Conservation (phyloP, 768 basidiomycete species). For the Rubroboletus satanas region DNA sequence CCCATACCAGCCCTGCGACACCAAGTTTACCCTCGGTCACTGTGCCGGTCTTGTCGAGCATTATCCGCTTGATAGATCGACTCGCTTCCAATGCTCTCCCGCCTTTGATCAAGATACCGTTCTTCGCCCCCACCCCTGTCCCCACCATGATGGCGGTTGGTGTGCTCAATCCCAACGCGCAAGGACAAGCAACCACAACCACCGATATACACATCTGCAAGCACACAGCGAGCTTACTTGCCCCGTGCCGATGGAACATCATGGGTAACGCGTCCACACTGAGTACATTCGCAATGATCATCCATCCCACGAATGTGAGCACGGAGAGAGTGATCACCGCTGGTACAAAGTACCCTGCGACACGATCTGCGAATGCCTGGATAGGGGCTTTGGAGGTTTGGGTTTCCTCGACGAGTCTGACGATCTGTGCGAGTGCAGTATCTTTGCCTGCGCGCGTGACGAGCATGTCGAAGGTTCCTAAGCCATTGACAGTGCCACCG, state of each 20-base stretch:
- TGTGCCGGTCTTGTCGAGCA: constrained; percentile 97
- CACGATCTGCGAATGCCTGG: constrained; percentile 91
- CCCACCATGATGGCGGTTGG: constrained; percentile 99
- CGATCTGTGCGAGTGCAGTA: constrained; percentile 94
- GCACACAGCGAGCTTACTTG: constrained; percentile 85
- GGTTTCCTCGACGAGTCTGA: constrained; percentile 94
- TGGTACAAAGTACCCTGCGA: constrained; percentile 95
- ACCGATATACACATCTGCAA: constrained; percentile 97
- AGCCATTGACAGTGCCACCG: constrained; percentile 94
- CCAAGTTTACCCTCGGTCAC: constrained; percentile 92
- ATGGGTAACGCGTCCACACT: constrained; percentile 60
- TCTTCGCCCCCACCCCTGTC: constrained; percentile 93
- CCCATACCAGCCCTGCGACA: constrained; percentile 79
- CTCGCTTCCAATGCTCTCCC: constrained; percentile 93
- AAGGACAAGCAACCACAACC: constrained; percentile 97
- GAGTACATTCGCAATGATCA: constrained; percentile 61
- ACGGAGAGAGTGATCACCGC: constrained; percentile 78
- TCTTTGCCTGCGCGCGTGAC: constrained; percentile 96
- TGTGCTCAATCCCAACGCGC: constrained; percentile 92
- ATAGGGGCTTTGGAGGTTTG: constrained; percentile 98
- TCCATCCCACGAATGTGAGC: constrained; percentile 82
- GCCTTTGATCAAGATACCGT: constrained; percentile 98
- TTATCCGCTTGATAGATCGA: constrained; percentile 71
- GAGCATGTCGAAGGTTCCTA: constrained; percentile 95
- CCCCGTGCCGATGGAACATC: constrained; percentile 83